Conservation (phyloP, 2,329 filamentous ascomycete genomes). For the Thelonectria rubi region DNA sequence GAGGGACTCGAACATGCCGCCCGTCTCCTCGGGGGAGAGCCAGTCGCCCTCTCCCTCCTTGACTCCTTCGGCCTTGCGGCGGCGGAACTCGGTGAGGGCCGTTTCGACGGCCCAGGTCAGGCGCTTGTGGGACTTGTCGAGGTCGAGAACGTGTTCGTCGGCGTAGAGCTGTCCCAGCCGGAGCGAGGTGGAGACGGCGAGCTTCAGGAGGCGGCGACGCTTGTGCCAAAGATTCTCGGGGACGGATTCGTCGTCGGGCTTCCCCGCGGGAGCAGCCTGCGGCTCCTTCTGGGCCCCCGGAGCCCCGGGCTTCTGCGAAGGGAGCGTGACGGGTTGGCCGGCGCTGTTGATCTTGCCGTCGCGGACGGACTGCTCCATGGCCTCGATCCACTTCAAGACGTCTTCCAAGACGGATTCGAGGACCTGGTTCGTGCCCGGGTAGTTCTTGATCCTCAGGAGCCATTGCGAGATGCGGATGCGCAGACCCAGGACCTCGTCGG, state of each 20-base stretch:
- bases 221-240: conserved; percentile 64
- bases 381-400: conserved; percentile 68
- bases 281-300: conserved; percentile 14
- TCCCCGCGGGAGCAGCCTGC: conserved; percentile 26
- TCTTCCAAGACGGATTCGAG: conserved; percentile 80
- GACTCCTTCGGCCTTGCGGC: conserved; percentile 72
- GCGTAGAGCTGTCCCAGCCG: conserved; percentile 88
- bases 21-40: conserved; percentile 76
- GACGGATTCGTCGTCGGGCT: conserved; percentile 39
- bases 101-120: conserved; percentile 86
- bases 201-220: conserved; percentile 65
- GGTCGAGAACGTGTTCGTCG: conserved; percentile 77
- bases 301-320: conserved; percentile 22
- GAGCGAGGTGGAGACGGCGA: conserved; percentile 79
- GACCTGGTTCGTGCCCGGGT: conserved; percentile 76
- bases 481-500: conserved; percentile 89
- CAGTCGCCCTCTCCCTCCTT: conserved; percentile 76
- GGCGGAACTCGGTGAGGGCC: conserved; percentile 75
- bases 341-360: conserved; percentile 57
- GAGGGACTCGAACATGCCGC: conserved; percentile 78
- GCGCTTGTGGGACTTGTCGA: conserved; percentile 75
- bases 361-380: conserved; percentile 60
- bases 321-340: conserved; percentile 45
- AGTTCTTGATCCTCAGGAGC: conserved; percentile 79
- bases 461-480: conserved; percentile 83